Base-by-base conservation (phyloP, 2,329 filamentous ascomycete genomes). In the Phoma sp. region DNA sequence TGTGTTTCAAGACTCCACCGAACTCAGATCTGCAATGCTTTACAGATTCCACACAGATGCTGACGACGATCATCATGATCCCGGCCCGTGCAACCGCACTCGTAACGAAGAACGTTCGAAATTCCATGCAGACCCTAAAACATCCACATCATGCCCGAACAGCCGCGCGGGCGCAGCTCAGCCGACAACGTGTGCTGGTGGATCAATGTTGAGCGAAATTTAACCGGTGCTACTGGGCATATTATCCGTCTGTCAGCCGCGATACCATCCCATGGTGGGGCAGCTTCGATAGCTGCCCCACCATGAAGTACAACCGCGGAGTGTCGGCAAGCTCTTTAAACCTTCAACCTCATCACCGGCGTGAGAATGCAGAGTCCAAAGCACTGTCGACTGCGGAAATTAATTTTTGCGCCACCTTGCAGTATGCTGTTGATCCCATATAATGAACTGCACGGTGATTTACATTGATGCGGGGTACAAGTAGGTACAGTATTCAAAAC, bases 191-290 rank as follows among this genome's bases (percentile, higher is more conserved):
- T 36, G 5, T 38, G 37, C 42, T 26, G 36, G 23, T 40, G 47
- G 40, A 46, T 45, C 25, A 37, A 30, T 25, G 17, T 18, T 26
- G 15, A 33, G 30, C 30, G 36, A 46, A 25, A 32, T 26, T 56
- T 56, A 56, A 23, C 52, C 52, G 52, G 52, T 56, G 52, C 52
- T 50, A 42, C 34, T 23, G 47, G 12, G 28, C 52, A 47, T 1
- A 42, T 56, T 50, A 56, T n/a, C 52, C 52, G 52, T 21, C n/a
- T 14, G 23, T 47, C 43, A 39, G 33, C 42, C 21, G 43, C 50
- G 20, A 47, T 15, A 29, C n/a, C n/a, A 20, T 32, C 11, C 20
- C 28, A 17, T 34, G 40, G 36, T 23, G 52, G 52, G 47, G 46
- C 42, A 47, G 29, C 23, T 26, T 38, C 42, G 52, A 55, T 26